Evolutionary conservation across 164 flowering plant genomes (phyloP).

Genomic region (Chloranthus sessilifolius): DNA sequence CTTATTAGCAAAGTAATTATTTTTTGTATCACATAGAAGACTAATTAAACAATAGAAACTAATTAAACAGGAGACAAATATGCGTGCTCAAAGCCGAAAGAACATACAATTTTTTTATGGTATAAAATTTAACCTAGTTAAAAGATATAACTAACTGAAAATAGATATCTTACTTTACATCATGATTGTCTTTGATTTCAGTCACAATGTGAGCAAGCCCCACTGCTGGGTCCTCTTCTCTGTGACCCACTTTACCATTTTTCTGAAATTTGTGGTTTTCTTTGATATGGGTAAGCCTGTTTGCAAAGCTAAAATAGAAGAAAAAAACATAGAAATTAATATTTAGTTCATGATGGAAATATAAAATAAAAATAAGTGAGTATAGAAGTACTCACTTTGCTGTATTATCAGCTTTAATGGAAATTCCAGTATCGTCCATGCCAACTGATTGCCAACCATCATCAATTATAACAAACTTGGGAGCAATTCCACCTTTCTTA

Average conservation of each 20-base stretch:
- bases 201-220: conserved; percentile 44
- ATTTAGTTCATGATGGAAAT: neutral
- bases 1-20: neutral
- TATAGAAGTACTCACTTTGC: conserved; percentile 39
- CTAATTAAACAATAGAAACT: neutral
- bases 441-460: conserved; percentile 74
- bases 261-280: conserved; percentile 69
- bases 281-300: conserved; percentile 46
- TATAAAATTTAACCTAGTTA: too few relatives aligned
- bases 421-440: conserved; percentile 36
- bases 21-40: neutral
- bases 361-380: neutral
- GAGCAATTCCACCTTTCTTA: conserved; percentile 47
- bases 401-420: conserved; percentile 30
- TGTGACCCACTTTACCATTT: conserved; percentile 43
- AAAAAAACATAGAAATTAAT: neutral
- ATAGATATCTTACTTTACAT: conserved; percentile 38
- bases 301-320: conserved; percentile 53
- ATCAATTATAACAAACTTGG: conserved; percentile 60
- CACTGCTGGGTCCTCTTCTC: conserved; percentile 43
- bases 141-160: too few relatives aligned
- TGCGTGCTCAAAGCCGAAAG: neutral
- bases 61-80: neutral
- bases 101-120: too few relatives aligned
- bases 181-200: conserved; percentile 39